Percentiles rank a stretch among this genome's conserved stretches.
Conservation (phyloP, 2,329 filamentous ascomycete genomes). For the Aureobasidium sp. region DNA sequence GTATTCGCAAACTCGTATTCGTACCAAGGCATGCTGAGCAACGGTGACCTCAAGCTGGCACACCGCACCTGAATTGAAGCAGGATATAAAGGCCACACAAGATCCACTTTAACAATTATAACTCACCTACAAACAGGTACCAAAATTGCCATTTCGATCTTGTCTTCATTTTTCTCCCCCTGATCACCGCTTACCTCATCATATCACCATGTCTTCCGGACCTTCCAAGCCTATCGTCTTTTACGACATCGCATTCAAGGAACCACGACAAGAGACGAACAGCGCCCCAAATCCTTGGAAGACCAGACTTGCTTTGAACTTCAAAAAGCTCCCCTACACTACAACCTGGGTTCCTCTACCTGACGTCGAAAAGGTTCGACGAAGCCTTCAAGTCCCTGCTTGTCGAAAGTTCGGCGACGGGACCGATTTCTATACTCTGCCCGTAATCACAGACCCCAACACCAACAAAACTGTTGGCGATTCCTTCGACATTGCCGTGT, state of each 20-base stretch:
- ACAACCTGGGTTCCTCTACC: slow-evolving; percentile 49
- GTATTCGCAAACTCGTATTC: background rate
- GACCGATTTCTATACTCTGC: slow-evolving; percentile 54
- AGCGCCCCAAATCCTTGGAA: slow-evolving; percentile 47
- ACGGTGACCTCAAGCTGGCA: background rate
- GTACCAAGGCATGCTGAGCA: background rate
- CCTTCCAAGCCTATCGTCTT: slow-evolving; percentile 23
- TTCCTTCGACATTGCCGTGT: slow-evolving; percentile 58
- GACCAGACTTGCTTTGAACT: slow-evolving; percentile 44
- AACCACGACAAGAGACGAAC: slow-evolving; percentile 28
- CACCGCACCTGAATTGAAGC: background rate
- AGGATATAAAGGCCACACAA: background rate
- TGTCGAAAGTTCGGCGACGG: slow-evolving; percentile 52
- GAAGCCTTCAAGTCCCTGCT: slow-evolving; percentile 40
- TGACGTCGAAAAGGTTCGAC: slow-evolving; percentile 46
- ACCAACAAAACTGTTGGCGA: slow-evolving; percentile 47
- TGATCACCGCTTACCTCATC: background rate
- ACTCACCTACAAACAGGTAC: background rate
- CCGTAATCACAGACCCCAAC: slow-evolving; percentile 45
- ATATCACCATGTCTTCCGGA: slow-evolving; percentile 4
- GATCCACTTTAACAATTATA: background rate
- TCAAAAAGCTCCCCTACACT: slow-evolving; percentile 42
- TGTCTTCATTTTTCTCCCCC: no score
- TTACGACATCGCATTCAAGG: slow-evolving; percentile 44
- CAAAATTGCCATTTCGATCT: background rate